These are phyloP conservation scores for Curvularia lunata DNA, from an alignment of 2,329 filamentous ascomycete species.

Conservation along the genomic window DNA sequence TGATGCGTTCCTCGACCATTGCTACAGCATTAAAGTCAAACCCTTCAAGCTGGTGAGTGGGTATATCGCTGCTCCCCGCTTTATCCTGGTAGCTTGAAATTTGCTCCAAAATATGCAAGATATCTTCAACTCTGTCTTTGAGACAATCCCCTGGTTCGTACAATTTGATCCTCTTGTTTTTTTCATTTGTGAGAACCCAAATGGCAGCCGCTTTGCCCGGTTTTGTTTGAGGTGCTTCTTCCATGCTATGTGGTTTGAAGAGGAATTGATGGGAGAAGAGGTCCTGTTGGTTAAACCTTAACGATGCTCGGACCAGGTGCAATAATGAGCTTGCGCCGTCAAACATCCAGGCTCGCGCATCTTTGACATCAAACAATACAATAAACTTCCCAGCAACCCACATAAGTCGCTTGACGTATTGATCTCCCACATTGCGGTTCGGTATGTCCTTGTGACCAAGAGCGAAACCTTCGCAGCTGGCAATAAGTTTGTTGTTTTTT, in stretches of 20 bases:
- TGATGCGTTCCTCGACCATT: background rate
- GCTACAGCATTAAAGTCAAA: background rate
- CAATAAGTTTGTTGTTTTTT: background rate
- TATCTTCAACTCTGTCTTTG: background rate
- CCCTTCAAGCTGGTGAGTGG: background rate
- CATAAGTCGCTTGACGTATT: background rate
- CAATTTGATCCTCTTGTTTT: background rate
- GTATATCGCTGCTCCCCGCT: background rate
- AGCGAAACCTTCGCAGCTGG: background rate
- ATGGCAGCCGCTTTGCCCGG: background rate
- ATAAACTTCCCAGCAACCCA: background rate
- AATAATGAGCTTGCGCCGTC: background rate
- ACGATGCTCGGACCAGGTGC: background rate
- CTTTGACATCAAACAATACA: background rate
- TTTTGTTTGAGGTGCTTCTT: background rate
- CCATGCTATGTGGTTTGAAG: background rate
- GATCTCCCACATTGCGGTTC: background rate
- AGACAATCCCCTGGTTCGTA: background rate
- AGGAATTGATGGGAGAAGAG: background rate
- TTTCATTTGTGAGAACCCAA: background rate
- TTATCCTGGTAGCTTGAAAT: background rate
- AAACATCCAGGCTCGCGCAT: background rate
- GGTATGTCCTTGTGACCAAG: background rate
- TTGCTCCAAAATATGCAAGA: background rate
- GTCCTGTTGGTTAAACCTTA: background rate